Evolutionary conservation across 2,329 filamentous ascomycete genomes (phyloP).

Genomic region (Nigrospora osmanthi): DNA sequence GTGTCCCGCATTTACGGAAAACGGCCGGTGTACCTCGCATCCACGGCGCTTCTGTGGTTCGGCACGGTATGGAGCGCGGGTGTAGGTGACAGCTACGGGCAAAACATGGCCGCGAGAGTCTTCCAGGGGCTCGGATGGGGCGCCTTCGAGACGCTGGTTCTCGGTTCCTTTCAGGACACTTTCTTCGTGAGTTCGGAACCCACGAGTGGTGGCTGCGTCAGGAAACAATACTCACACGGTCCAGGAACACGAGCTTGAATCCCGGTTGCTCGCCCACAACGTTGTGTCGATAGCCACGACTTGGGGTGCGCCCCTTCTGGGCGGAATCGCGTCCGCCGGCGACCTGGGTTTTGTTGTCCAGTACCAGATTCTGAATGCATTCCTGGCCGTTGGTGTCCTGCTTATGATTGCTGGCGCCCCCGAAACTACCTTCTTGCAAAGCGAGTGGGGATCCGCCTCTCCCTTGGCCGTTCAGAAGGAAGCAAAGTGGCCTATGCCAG

Average conservation of each 20-base stretch:
- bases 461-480: constrained; percentile 10
- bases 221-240: constrained; percentile 12
- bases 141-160: constrained; percentile 45
- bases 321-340: constrained; percentile 37
- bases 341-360: constrained; percentile 34
- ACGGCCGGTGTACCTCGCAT: constrained; percentile 42
- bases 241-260: constrained; percentile 44
- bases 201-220: not conserved
- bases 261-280: constrained; percentile 36
- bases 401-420: constrained; percentile 39
- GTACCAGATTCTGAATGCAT: constrained; percentile 42
- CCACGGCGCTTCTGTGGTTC: constrained; percentile 35
- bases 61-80: constrained; percentile 43
- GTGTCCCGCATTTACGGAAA: constrained; percentile 42
- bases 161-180: constrained; percentile 46
- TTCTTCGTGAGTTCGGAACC: constrained; percentile 43
- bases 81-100: constrained; percentile 28
- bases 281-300: constrained; percentile 35
- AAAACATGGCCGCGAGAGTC: constrained; percentile 43
- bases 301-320: constrained; percentile 47
- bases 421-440: constrained; percentile 38
- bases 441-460: not conserved
- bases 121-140: constrained; percentile 54
- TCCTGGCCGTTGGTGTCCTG: constrained; percentile 38
- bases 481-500: constrained; percentile 11